These are phyloP conservation scores for Trametes punicea DNA, from an alignment of 768 basidiomycete genomes.

Conservation along the genomic window DNA sequence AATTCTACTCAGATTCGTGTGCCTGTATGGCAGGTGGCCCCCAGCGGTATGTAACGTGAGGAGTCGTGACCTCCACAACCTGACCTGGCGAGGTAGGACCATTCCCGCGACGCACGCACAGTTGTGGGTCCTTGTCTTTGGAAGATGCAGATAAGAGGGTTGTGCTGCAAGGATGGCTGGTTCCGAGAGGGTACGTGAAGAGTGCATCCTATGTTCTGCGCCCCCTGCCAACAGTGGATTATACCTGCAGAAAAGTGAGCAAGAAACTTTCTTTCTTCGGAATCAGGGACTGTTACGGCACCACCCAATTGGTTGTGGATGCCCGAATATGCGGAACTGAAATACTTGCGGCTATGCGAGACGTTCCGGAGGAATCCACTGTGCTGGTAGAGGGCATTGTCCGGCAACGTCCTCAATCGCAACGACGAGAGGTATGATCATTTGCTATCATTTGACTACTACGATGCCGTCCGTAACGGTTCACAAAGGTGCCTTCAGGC, in stretches of 20 bases:
- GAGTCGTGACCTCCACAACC: neutral
- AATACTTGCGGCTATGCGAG: conserved; percentile 45
- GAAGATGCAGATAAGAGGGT: conserved; percentile 38
- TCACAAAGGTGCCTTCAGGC: conserved; percentile 55
- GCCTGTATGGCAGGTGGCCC: neutral
- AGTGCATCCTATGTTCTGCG: conserved; percentile 30
- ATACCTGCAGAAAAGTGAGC: conserved; percentile 54
- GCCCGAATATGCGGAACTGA: conserved; percentile 27
- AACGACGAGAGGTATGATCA: conserved; percentile 52
- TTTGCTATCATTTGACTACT: neutral
- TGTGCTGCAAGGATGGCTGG: conserved; percentile 78
- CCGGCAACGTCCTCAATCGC: conserved; percentile 55
- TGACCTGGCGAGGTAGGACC: conserved; percentile 15
- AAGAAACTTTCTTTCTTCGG: conserved; percentile 81
- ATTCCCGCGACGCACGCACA: conserved; percentile 27
- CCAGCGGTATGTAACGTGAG: neutral
- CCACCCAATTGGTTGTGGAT: conserved; percentile 73
- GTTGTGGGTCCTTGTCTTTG: conserved; percentile 23
- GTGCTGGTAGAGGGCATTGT: conserved; percentile 76
- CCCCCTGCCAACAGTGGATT: neutral
- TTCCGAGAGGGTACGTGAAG: conserved; percentile 63
- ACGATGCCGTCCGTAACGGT: neutral
- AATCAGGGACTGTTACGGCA: conserved; percentile 75
- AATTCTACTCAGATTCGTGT: neutral
- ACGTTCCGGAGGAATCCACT: conserved; percentile 73